A percentile compares a stretch with the other conserved stretches of the same genome.
phyloP scores from a whole-genome alignment of 2,329 filamentous ascomycete species.

The Hymenoscyphus fraxineus region DNA sequence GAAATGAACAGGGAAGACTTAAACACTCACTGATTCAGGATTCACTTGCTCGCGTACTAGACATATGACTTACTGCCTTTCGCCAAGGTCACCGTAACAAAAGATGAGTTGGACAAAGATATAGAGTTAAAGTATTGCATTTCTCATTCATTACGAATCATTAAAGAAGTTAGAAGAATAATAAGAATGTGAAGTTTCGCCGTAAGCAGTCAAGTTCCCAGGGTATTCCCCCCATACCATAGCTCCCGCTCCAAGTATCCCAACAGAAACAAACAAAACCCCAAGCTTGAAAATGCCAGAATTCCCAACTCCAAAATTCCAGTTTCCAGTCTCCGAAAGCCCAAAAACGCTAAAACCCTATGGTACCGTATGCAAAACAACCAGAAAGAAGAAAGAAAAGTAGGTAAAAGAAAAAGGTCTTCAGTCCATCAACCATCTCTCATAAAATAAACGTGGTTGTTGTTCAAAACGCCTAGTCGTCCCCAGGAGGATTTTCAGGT shows the following conservation, averaged over 20 bases:
- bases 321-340: not conserved
- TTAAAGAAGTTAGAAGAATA: not conserved
- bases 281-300: not conserved
- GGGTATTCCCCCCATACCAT: not conserved
- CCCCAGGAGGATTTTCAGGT: not conserved
- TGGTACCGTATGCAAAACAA: not conserved
- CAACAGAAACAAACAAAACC: not conserved
- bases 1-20: no score
- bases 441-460: not conserved
- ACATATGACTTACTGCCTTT: no score
- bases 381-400: not conserved
- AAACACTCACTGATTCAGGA: no score
- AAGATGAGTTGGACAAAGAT: no score
- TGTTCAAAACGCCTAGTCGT: not conserved
- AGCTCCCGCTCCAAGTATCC: not conserved
- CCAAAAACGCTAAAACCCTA: not conserved
- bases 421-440: not conserved
- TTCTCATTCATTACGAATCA: not conserved
- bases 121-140: not conserved
- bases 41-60: no score
- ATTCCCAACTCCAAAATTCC: not conserved
- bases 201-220: not conserved
- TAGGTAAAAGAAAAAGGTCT: not conserved
- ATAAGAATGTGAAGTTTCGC: not conserved
- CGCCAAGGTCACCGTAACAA: no score